Conservation (phyloP, 78 protist genomes). For the slime mould (Dictyostelium discoideum) region DNA sequence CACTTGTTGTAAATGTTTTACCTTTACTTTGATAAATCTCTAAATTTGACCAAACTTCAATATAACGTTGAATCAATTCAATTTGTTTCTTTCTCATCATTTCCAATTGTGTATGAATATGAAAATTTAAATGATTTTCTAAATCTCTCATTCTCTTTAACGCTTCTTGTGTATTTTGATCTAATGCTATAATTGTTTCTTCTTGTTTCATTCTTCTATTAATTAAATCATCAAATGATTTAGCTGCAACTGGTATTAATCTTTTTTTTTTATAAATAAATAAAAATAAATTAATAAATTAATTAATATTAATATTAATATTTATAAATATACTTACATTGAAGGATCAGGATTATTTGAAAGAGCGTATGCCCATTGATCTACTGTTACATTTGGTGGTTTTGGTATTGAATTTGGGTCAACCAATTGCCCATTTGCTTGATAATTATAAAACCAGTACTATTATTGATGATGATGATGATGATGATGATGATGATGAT, state of each 20-base stretch:
- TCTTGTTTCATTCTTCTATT: slow-evolving; percentile 51
- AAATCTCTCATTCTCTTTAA: slow-evolving; percentile 45
- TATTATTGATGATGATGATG: not conserved
- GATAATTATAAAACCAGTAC: slow-evolving; percentile 74
- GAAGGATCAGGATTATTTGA: slow-evolving; percentile 58
- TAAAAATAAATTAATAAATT: not conserved
- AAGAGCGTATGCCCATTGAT: slow-evolving; percentile 50
- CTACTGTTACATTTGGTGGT: slow-evolving; percentile 46
- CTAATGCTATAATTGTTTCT: slow-evolving; percentile 10
- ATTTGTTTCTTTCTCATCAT: slow-evolving; percentile 41
- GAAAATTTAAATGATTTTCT: slow-evolving; percentile 52
- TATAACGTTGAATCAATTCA: slow-evolving; percentile 37
- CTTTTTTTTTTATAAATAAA: not conserved
- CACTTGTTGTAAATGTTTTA: slow-evolving; percentile 23
- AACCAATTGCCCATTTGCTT: slow-evolving; percentile 2
- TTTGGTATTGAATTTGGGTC: slow-evolving; percentile 56
- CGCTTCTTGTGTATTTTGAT: slow-evolving; percentile 32
- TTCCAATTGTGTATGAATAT: slow-evolving; percentile 52
- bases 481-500: not conserved
- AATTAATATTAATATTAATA: not conserved
- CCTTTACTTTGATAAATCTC: slow-evolving; percentile 51
- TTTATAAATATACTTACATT: not conserved
- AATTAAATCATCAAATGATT: slow-evolving; percentile 60
- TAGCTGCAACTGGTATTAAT: slow-evolving; percentile 52
- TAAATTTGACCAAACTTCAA: slow-evolving; percentile 57